These are phyloP conservation scores for Paracoccidioides lutzii DNA, from an alignment of 2,329 filamentous ascomycete species.

Conservation along the genomic window DNA sequence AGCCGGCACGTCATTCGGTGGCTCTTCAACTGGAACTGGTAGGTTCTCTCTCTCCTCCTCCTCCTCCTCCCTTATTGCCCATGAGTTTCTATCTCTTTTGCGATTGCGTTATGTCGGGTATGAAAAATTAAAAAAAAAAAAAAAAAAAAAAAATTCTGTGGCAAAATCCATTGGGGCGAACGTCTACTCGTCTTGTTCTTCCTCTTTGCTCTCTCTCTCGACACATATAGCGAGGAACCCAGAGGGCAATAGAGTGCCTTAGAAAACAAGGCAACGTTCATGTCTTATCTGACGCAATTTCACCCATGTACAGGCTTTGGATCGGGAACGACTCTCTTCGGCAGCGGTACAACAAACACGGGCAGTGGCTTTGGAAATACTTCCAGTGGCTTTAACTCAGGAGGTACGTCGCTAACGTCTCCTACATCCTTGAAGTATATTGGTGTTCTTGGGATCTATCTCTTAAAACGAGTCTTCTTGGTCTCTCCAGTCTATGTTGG, in stretches of 20 bases:
- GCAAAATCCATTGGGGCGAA: neutral
- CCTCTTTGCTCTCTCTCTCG: neutral
- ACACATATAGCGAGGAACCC: neutral
- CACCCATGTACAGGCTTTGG: constrained; percentile 24
- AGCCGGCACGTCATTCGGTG: constrained; percentile 5
- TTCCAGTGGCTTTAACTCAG: constrained; percentile 17
- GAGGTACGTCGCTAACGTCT: constrained; percentile 14
- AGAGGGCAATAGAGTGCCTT: constrained; percentile 1
- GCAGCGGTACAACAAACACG: constrained; percentile 20
- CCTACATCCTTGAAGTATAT: neutral
- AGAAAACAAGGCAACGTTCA: constrained; percentile 3
- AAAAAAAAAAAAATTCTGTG: neutral
- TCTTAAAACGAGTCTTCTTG: neutral
- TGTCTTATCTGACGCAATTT: constrained; percentile 9
- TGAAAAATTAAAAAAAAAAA: neutral
- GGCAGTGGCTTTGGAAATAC: constrained; percentile 14
- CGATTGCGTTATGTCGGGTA: neutral
- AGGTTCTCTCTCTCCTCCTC: constrained; percentile 5
- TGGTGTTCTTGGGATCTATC: neutral
- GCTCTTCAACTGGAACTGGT: constrained; percentile 9
- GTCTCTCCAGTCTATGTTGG: neutral
- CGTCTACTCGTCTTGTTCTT: neutral
- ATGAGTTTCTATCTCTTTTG: neutral
- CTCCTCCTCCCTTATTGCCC: neutral
- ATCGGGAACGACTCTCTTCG: constrained; percentile 25